phyloP scores from a whole-genome alignment of 2,329 filamentous ascomycete genomes.

The Hypoxylon sp. region DNA sequence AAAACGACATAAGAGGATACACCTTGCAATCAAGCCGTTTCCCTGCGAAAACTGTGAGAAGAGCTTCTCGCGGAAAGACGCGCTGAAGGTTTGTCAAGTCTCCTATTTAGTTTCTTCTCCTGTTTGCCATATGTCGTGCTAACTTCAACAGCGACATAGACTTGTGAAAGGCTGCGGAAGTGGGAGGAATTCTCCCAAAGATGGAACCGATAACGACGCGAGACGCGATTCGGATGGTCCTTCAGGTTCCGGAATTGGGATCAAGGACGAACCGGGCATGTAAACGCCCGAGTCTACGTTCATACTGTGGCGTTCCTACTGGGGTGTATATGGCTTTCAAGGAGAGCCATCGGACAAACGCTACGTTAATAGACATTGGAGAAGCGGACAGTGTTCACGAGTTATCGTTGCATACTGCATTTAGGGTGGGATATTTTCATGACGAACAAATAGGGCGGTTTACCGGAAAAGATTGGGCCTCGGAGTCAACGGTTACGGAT shows the following conservation, averaged over 20 bases:
- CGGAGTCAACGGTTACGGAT: conserved; percentile 35
- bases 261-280: conserved; percentile 40
- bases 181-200: conserved; percentile 47
- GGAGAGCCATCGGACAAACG: conserved; percentile 7
- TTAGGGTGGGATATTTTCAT: conserved; percentile 10
- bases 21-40: conserved; percentile 94
- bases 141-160: conserved; percentile 65
- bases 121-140: conserved; percentile 25
- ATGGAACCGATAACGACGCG: conserved; percentile 38
- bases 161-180: conserved; percentile 74
- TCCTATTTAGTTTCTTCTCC: background rate
- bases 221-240: conserved; percentile 41
- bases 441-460: conserved; percentile 14
- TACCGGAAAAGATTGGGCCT: conserved; percentile 23
- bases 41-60: conserved; percentile 93
- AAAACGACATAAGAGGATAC: conserved; percentile 95
- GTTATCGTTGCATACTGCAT: conserved; percentile 17
- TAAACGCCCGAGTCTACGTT: conserved; percentile 15
- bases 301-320: background rate
- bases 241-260: conserved; percentile 8
- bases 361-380: conserved; percentile 8
- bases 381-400: background rate
- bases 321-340: background rate
- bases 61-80: conserved; percentile 96
- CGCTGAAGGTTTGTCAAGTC: conserved; percentile 80